These are phyloP conservation scores for Coprinopsis cinerea DNA, from an alignment of 768 basidiomycete species.

Conservation along the genomic window DNA sequence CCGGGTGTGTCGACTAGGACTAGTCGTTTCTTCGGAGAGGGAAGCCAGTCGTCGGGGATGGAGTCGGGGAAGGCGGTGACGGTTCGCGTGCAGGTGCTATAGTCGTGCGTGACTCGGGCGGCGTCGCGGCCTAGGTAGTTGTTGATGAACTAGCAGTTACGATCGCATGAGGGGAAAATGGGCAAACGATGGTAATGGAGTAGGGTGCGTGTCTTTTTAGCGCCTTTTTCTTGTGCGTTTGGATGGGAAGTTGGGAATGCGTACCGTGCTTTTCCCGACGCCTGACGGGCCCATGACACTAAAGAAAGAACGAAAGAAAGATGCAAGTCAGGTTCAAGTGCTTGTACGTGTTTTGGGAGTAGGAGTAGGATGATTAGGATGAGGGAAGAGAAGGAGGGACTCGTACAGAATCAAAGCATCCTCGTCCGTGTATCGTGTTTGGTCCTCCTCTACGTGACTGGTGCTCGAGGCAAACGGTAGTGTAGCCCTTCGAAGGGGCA, in stretches of 20 bases:
- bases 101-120: slow-evolving; percentile 2
- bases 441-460: too few relatives aligned
- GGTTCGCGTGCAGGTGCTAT: not conserved
- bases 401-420: slow-evolving; percentile 1
- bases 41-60: not conserved
- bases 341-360: too few relatives aligned
- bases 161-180: too few relatives aligned
- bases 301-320: too few relatives aligned
- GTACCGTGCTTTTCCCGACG: slow-evolving; percentile 7
- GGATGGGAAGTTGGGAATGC: not conserved
- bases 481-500: not conserved
- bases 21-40: not conserved
- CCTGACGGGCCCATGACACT: slow-evolving; percentile 6
- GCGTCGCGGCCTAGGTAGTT: not conserved
- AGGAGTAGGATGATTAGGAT: not conserved
- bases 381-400: not conserved
- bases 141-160: slow-evolving; percentile 13
- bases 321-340: too few relatives aligned
- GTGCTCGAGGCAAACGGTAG: not conserved
- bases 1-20: slow-evolving; percentile 9
- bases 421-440: not conserved
- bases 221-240: not conserved
- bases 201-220: too few relatives aligned
- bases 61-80: not conserved
- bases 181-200: too few relatives aligned